These are phyloP conservation scores for Pleurotus cornucopiae DNA, from an alignment of 768 basidiomycete genomes.

Conservation along the genomic window DNA sequence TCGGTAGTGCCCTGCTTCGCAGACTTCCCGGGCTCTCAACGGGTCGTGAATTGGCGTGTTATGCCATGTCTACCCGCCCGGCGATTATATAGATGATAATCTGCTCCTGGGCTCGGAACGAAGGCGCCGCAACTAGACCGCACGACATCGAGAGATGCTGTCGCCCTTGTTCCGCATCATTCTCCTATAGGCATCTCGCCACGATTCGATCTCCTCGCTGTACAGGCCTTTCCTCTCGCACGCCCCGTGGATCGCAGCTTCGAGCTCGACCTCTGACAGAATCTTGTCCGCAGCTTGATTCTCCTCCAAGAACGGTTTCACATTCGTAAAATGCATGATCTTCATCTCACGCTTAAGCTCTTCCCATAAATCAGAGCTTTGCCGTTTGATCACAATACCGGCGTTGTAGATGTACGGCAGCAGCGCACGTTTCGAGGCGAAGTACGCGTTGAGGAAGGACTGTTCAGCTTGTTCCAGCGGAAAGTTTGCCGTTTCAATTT, in stretches of 20 bases:
- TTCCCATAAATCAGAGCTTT: slow-evolving; percentile 25
- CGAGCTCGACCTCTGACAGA: slow-evolving; percentile 19
- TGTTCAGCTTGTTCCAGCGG: slow-evolving; percentile 35
- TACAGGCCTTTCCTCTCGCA: slow-evolving; percentile 19
- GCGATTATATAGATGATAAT: too few relatives aligned
- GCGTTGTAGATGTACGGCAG: slow-evolving; percentile 32
- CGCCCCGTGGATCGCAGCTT: slow-evolving; percentile 18
- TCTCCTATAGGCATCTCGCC: slow-evolving; percentile 25
- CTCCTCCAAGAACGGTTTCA: slow-evolving; percentile 25
- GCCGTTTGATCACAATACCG: slow-evolving; percentile 29
- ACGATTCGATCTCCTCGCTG: slow-evolving; percentile 28
- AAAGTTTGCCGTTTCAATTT: slow-evolving; percentile 35
- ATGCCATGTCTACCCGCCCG: too few relatives aligned
- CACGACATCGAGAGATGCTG: background rate
- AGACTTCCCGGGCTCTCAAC: too few relatives aligned
- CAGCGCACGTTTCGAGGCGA: slow-evolving; percentile 23
- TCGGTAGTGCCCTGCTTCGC: too few relatives aligned
- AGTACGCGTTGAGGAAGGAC: slow-evolving; percentile 37
- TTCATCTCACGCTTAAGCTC: slow-evolving; percentile 23
- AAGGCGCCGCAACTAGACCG: too few relatives aligned
- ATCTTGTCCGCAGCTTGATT: slow-evolving; percentile 16
- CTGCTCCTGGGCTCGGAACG: too few relatives aligned
- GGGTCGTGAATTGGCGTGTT: too few relatives aligned
- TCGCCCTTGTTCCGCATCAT: slow-evolving; percentile 17
- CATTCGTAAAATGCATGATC: slow-evolving; percentile 29